Conservation (phyloP, 176 grass and related monocot genomes). For the Musa itinerans region DNA sequence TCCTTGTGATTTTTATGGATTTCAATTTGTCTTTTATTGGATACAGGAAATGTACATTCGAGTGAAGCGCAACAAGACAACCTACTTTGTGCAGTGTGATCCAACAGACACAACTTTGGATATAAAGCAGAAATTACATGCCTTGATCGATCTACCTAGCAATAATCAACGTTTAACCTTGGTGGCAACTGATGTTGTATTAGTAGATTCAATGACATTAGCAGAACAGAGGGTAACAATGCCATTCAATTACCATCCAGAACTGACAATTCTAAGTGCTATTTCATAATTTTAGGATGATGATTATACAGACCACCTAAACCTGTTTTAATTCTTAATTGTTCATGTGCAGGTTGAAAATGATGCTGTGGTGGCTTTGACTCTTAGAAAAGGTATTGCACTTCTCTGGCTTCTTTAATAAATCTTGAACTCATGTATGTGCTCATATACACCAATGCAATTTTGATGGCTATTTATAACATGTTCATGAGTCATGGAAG, state of each 20-base stretch:
- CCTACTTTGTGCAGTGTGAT: slow-evolving; percentile 74
- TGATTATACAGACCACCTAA: background rate
- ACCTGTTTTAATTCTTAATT: background rate
- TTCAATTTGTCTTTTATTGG: background rate
- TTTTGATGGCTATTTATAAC: no score
- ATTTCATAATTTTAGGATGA: background rate
- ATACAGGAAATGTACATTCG: slow-evolving; percentile 70
- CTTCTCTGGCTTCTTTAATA: background rate
- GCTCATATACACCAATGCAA: no score
- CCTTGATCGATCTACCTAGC: slow-evolving; percentile 36
- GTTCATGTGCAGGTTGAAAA: slow-evolving; percentile 54
- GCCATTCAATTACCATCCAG: background rate
- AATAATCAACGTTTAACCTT: slow-evolving; percentile 42
- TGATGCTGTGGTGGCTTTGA: slow-evolving; percentile 55
- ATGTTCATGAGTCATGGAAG: no score
- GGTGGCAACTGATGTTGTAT: slow-evolving; percentile 36
- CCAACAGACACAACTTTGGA: slow-evolving; percentile 50
- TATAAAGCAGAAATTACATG: slow-evolving; percentile 70
- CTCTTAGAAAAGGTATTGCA: slow-evolving; percentile 52
- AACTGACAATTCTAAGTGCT: background rate
- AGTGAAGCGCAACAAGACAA: slow-evolving; percentile 70
- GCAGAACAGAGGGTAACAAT: slow-evolving; percentile 50
- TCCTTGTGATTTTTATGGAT: background rate
- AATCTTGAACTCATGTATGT: background rate
- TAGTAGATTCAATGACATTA: slow-evolving; percentile 56